A percentile compares a stretch with the other conserved stretches of the same genome.
phyloP scores from a whole-genome alignment of 1,284 basidiomycete species.

The Trichosporon sp. region DNA sequence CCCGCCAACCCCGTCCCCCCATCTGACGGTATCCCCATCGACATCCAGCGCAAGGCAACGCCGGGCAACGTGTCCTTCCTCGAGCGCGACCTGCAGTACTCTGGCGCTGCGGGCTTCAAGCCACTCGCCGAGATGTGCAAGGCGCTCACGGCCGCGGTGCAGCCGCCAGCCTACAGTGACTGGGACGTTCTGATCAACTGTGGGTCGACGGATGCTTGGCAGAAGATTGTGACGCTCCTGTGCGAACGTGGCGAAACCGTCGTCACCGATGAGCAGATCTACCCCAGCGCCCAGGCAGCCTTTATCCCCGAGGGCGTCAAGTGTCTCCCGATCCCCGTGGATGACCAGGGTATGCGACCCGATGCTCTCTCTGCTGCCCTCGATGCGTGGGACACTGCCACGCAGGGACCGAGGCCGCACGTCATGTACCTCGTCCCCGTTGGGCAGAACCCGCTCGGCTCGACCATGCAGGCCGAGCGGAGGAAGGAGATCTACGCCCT shows the following conservation, averaged over 20 bases:
- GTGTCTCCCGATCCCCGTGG: conserved; percentile 62
- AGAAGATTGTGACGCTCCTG: conserved; percentile 59
- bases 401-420: conserved; percentile 62
- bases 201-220: conserved; percentile 73
- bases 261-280: conserved; percentile 62
- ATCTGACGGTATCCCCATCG: conserved; percentile 62
- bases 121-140: conserved; percentile 40
- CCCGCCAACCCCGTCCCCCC: conserved; percentile 57
- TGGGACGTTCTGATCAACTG: conserved; percentile 64
- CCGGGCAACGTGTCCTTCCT: conserved; percentile 11
- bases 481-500: conserved; percentile 76
- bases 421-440: conserved; percentile 63
- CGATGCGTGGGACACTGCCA: conserved; percentile 65
- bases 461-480: conserved; percentile 64
- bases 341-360: conserved; percentile 68
- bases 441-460: conserved; percentile 73
- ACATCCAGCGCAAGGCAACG: conserved; percentile 57
- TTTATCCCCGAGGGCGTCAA: conserved; percentile 40
- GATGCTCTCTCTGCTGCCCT: conserved; percentile 65
- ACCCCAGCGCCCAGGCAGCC: conserved; percentile 48
- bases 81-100: conserved; percentile 65
- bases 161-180: conserved; percentile 67
- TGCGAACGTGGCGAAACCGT: conserved; percentile 72
- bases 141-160: conserved; percentile 65
- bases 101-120: conserved; percentile 47